Evolutionary conservation across 306 rosid species (phyloP), one percentile per base, ranked within the genome.

Genomic region (Albizia julibrissin): DNA sequence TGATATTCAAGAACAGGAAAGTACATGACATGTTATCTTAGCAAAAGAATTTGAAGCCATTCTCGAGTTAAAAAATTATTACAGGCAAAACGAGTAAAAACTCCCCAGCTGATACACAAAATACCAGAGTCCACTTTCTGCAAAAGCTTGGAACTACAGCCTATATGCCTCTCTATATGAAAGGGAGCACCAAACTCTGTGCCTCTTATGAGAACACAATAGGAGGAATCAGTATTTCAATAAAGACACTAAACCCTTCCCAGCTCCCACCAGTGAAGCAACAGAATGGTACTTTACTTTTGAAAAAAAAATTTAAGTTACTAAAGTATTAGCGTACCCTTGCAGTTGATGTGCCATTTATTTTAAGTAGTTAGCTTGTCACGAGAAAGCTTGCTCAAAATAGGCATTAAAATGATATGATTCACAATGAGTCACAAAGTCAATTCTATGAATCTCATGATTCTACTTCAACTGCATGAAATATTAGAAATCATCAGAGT

Each of bases 1-100:
- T 95, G 80, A 44, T 39, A 89, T 83, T 61, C 69, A 73, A 67
- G 62, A 46, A 83, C 34, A 39, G 72, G 50, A 62, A 69, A 54
- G 16, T 67, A 22, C 52, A 47, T 16, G 34, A 58, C 18, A 68
- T 56, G 6, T 7, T 69, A 65, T 84, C 49, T 77, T 33, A 77
- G 72, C 79, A 81, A 81, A 72, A 56, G 9, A 26, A 52, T 64
- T 33, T 47, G 6, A 79, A 31, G 50, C 16, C 13, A 67, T 46
- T 19, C 72, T 26, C 31, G 61, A 26, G 68, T 27, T 27, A 29
- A 6, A 27, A 27, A 64, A 29, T 29, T 6, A 29, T 15, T 64
- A 29, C 42, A 64, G n/a, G 40, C 9, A 29, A 29, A 27, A 64
- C 29, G 1, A 27, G 69, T 14, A 24, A 64, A 29, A 64, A 27